Conservation (phyloP, 169 alveolate genomes). For the Plasmodium gonderi region DNA sequence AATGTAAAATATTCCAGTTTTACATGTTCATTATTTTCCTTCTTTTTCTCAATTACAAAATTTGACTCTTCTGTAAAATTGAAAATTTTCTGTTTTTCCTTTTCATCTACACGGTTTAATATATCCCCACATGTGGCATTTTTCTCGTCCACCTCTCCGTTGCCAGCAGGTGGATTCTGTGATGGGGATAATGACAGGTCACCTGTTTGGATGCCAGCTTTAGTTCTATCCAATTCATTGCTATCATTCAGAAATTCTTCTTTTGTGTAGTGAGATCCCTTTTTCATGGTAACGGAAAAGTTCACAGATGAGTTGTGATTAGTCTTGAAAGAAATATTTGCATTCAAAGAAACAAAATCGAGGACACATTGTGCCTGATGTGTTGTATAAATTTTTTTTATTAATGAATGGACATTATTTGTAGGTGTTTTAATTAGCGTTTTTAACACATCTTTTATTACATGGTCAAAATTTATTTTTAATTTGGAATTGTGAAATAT, state of each 20-base stretch:
- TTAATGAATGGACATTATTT: constrained; percentile 34
- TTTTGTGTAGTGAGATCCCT: constrained; percentile 54
- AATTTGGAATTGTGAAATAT: constrained; percentile 58
- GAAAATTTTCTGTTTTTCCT: constrained; percentile 24
- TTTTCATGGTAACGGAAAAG: constrained; percentile 63
- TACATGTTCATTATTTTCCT: constrained; percentile 37
- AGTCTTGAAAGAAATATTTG: constrained; percentile 18
- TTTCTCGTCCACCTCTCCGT: neutral
- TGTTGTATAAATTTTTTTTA: constrained; percentile 46
- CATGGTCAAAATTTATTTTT: constrained; percentile 59
- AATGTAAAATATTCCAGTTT: constrained; percentile 66
- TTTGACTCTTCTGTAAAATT: constrained; percentile 37
- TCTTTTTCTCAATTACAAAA: constrained; percentile 62
- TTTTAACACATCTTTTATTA: constrained; percentile 60
- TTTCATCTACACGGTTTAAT: neutral
- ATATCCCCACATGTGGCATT: neutral
- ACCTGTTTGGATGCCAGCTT: neutral
- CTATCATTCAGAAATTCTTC: constrained; percentile 48
- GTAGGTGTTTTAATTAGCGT: constrained; percentile 70
- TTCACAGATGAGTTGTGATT: constrained; percentile 39
- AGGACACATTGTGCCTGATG: constrained; percentile 69
- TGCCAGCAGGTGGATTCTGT: neutral
- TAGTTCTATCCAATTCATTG: neutral
- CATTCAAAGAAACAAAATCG: constrained; percentile 69
- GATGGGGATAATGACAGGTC: neutral